Conservation (phyloP, 257 asterid genomes). For the Przewalskia tangutica region DNA sequence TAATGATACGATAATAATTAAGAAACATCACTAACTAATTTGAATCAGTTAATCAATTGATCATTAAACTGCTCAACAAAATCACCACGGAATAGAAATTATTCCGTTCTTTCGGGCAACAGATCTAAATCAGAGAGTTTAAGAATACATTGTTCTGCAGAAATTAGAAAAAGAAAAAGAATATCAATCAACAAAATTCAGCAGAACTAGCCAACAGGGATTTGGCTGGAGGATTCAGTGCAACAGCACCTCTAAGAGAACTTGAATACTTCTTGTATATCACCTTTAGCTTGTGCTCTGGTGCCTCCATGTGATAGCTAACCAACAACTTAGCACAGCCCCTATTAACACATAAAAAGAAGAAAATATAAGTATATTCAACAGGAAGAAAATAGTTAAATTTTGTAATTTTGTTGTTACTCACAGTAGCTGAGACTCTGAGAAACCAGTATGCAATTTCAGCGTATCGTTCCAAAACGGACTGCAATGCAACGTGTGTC, state of each 20-base stretch:
- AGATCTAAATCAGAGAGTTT: no score
- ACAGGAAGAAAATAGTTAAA: neutral
- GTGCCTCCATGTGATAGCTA: conserved; percentile 34
- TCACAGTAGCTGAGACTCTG: conserved; percentile 57
- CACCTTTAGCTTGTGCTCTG: conserved; percentile 41
- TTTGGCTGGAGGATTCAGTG: conserved; percentile 45
- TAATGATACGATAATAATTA: no score
- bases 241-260: conserved; percentile 47
- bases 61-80: neutral
- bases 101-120: neutral
- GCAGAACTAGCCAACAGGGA: conserved; percentile 28
- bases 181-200: neutral
- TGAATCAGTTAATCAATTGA: neutral
- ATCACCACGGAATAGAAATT: neutral
- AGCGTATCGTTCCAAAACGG: conserved; percentile 81
- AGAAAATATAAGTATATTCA: neutral
- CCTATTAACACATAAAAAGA: conserved; percentile 11
- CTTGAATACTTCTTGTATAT: conserved; percentile 45
- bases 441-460: conserved; percentile 55
- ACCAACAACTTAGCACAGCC: conserved; percentile 59
- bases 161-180: neutral
- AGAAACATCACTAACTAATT: no score
- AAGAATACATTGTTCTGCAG: conserved; percentile 4
- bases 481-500: conserved; percentile 36
- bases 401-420: neutral